A percentile compares a stretch with the other conserved stretches of the same genome.
Conservation (phyloP, 768 basidiomycete species). For the Mycena metata region DNA sequence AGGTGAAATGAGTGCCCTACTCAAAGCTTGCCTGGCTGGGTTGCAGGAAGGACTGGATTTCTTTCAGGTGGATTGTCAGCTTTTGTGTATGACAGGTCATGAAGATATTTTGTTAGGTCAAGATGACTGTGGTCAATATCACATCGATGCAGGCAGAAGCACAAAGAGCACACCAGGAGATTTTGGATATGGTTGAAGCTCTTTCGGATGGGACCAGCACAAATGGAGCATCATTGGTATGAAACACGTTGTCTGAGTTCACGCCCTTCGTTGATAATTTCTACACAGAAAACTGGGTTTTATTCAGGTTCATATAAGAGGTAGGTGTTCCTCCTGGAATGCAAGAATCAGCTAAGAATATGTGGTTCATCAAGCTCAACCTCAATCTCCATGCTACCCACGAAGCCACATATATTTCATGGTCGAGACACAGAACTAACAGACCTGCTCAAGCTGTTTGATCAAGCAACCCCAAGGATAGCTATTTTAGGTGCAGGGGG, state of each 20-base stretch:
- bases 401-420: constrained; percentile 6
- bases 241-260: too few species aligned
- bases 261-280: too few species aligned
- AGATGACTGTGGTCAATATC: neutral
- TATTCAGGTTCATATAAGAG: neutral
- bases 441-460: neutral
- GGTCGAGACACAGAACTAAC: neutral
- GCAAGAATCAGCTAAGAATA: neutral
- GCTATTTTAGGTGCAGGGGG: neutral
- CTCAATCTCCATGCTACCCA: neutral
- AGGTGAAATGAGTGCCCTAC: neutral
- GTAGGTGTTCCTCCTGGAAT: too few species aligned
- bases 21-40: neutral
- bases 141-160: too few species aligned
- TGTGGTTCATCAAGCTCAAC: neutral
- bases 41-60: neutral
- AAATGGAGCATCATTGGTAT: too few species aligned
- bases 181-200: too few species aligned
- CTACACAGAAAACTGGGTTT: too few species aligned
- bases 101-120: neutral
- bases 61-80: neutral
- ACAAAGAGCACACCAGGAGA: too few species aligned
- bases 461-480: neutral
- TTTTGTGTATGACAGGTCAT: neutral
- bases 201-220: too few species aligned